Conservation (phyloP, 495 filamentous ascomycete genomes). For the Neurospora hispaniola region DNA sequence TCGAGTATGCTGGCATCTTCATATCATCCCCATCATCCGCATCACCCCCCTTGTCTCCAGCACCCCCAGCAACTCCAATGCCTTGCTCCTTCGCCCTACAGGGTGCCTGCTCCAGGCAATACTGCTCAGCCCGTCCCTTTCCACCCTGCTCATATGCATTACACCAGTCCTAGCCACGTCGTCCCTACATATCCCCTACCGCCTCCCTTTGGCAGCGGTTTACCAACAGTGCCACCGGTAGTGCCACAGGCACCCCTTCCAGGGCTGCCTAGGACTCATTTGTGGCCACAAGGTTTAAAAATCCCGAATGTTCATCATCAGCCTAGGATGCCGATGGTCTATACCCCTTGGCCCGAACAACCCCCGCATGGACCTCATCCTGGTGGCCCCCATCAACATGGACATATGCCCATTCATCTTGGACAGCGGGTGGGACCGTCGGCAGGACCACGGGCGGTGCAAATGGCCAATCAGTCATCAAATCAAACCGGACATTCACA, state of each 20-base stretch:
- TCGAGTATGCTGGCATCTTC: neutral
- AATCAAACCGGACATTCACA: neutral
- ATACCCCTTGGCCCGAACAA: neutral
- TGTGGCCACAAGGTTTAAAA: neutral
- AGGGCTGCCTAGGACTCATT: neutral
- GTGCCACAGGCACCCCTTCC: neutral
- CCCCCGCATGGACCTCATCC: neutral
- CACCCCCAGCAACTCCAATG: neutral
- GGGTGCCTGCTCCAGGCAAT: neutral
- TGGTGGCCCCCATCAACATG: neutral
- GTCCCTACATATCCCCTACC: neutral
- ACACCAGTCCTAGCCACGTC: neutral
- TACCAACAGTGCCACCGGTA: neutral
- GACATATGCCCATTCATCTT: neutral
- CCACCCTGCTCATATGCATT: neutral
- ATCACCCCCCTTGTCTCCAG: too few relatives aligned
- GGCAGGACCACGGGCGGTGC: neutral
- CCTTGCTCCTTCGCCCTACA: neutral
- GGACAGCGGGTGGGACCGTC: neutral
- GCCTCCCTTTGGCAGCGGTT: neutral
- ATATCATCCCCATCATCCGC: neutral
- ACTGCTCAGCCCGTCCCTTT: neutral
- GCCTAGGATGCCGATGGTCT: neutral
- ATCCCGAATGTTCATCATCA: neutral
- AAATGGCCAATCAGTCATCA: neutral